These are phyloP conservation scores for Colletotrichum spaethianum DNA, from an alignment of 2,329 filamentous ascomycete genomes.

Conservation along the genomic window DNA sequence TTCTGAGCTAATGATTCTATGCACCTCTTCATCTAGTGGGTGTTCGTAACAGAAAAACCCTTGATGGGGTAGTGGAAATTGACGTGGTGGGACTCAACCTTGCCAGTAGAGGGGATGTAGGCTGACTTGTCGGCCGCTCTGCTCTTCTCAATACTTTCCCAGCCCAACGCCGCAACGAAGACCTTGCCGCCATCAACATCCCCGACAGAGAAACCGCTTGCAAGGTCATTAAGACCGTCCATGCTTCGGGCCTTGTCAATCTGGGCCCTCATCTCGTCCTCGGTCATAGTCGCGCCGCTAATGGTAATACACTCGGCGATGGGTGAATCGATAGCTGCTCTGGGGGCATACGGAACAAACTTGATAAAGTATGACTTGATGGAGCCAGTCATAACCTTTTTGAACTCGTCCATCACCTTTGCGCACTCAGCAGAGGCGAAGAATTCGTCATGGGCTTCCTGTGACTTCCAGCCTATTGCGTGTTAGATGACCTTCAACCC, in stretches of 20 bases:
- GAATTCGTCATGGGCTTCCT: constrained; percentile 27
- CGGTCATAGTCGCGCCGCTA: constrained; percentile 9
- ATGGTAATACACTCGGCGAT: constrained; percentile 34
- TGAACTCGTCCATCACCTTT: constrained; percentile 17
- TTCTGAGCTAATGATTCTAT: neutral
- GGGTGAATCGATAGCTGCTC: constrained; percentile 34
- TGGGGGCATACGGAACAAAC: constrained; percentile 35
- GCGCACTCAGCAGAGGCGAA: constrained; percentile 25
- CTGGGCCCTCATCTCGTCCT: constrained; percentile 29
- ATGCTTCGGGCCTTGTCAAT: constrained; percentile 23
- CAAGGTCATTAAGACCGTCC: constrained; percentile 31
- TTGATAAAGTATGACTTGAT: constrained; percentile 32
- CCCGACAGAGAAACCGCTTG: constrained; percentile 16
- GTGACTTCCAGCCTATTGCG: constrained; percentile 28
- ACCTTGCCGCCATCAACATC: constrained; percentile 26
- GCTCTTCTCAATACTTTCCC: constrained; percentile 34
- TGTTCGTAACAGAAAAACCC: constrained; percentile 37
- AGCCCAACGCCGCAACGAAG: constrained; percentile 33
- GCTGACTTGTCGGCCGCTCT: constrained; percentile 33
- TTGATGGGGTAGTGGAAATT: constrained; percentile 35
- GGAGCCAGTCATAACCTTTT: constrained; percentile 20
- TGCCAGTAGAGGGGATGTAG: constrained; percentile 21
- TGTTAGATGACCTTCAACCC: neutral
- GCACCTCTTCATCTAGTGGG: neutral
- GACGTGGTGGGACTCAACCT: constrained; percentile 29